Evolutionary conservation across 352 stramenopile genomes (phyloP).

Genomic region (Globisporangium nunn): DNA sequence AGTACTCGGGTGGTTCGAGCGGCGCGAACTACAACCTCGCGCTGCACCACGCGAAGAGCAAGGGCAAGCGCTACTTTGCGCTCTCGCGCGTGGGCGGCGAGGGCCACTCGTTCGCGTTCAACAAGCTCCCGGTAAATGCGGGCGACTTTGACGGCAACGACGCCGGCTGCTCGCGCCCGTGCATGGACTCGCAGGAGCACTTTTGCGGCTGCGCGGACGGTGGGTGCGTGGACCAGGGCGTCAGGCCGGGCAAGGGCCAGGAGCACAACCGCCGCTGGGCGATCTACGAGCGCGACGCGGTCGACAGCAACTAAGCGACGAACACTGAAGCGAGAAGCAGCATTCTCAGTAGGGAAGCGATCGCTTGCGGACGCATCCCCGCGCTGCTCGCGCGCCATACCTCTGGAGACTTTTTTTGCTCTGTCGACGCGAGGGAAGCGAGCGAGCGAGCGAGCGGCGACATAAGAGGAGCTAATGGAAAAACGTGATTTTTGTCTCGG

Average conservation of each 20-base stretch:
- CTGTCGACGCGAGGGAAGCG: neutral
- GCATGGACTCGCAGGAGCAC: constrained; percentile 66
- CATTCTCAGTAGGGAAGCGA: too few relatives aligned
- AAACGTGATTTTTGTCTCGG: neutral
- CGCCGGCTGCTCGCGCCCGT: constrained; percentile 70
- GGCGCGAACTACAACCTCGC: constrained; percentile 90
- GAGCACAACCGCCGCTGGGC: constrained; percentile 89
- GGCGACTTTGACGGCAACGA: constrained; percentile 73
- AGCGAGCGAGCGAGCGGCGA: constrained; percentile 1
- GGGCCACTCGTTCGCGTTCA: constrained; percentile 88
- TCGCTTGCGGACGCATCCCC: too few relatives aligned
- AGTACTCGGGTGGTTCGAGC: constrained; percentile 82
- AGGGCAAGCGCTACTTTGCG: constrained; percentile 86
- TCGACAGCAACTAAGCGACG: constrained; percentile 10
- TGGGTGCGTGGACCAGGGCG: constrained; percentile 66
- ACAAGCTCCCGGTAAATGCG: constrained; percentile 64
- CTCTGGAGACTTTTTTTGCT: too few relatives aligned
- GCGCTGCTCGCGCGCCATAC: too few relatives aligned
- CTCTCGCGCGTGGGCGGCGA: constrained; percentile 70
- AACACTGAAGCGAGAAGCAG: neutral
- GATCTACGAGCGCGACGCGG: constrained; percentile 72
- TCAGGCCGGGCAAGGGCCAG: constrained; percentile 62
- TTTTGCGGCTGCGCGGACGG: constrained; percentile 82
- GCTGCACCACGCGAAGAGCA: constrained; percentile 73
- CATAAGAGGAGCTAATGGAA: neutral